phyloP scores from a whole-genome alignment of 768 basidiomycete species.

The Symmetrospora coprosmae region DNA sequence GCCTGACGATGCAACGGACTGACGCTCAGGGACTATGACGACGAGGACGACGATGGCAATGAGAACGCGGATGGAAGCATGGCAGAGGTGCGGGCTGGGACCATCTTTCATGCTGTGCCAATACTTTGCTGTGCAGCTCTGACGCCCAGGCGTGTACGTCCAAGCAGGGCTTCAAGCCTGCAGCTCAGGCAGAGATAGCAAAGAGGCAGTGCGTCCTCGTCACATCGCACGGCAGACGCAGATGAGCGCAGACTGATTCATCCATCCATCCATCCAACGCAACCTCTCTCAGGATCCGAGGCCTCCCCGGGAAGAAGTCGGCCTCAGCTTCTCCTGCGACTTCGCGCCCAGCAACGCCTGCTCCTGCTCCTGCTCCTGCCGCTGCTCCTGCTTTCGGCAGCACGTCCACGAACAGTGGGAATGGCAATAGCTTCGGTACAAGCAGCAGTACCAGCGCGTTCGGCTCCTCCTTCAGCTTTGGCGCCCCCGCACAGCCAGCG shows the following conservation, averaged over 20 bases:
- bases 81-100: neutral
- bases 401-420: neutral
- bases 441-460: neutral
- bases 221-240: no score
- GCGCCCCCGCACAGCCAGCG: neutral
- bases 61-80: neutral
- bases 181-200: slow-evolving; percentile 8
- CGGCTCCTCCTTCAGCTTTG: neutral
- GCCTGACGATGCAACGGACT: neutral
- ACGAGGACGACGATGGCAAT: slow-evolving; percentile 7
- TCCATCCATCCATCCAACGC: no score
- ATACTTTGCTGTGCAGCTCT: no score
- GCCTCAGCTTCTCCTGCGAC: neutral
- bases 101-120: no score
- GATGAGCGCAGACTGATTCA: no score
- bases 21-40: neutral
- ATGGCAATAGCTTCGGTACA: neutral
- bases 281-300: slow-evolving; percentile 1
- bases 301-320: slow-evolving; percentile 9
- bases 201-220: slow-evolving; percentile 1
- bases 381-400: neutral
- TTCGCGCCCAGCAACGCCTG: neutral
- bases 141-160: no score
- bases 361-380: slow-evolving; percentile 8
- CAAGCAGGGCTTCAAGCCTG: slow-evolving; percentile 5